Evolutionary conservation across 2,329 filamentous ascomycete species (phyloP).

Genomic region (Penicillium sp.): DNA sequence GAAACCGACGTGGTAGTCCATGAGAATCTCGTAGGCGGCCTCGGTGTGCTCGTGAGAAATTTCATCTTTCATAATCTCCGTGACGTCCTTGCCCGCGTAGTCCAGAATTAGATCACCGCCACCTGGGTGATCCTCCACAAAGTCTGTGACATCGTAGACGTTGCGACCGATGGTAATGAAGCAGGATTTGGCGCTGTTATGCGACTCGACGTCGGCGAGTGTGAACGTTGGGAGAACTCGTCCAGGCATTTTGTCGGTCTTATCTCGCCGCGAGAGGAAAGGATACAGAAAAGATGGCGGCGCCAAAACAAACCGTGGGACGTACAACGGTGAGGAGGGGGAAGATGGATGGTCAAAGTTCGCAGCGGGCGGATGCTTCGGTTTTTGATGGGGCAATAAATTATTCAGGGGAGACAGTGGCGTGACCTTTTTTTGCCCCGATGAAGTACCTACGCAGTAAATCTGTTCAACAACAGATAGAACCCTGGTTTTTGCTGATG

Average conservation of each 20-base stretch:
- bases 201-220: constrained; percentile 70
- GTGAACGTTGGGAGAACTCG: constrained; percentile 79
- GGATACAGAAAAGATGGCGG: background rate
- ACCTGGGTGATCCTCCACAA: constrained; percentile 84
- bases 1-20: constrained; percentile 81
- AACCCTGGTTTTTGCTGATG: background rate
- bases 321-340: background rate
- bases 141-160: constrained; percentile 92
- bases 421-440: constrained; percentile 22
- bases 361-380: constrained; percentile 2
- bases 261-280: background rate
- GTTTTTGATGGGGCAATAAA: constrained; percentile 4
- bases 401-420: constrained; percentile 21
- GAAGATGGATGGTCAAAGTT: background rate
- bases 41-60: constrained; percentile 82
- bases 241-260: constrained; percentile 60
- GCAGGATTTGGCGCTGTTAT: constrained; percentile 76
- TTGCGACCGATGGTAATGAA: constrained; percentile 87
- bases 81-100: constrained; percentile 82
- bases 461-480: background rate
- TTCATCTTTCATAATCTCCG: constrained; percentile 73
- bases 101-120: constrained; percentile 83
- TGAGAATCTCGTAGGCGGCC: constrained; percentile 89
- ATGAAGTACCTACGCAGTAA: constrained; percentile 12
- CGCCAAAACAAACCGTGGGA: background rate